A percentile compares a stretch with the other conserved stretches of the same genome.
phyloP scores from a whole-genome alignment of 495 filamentous ascomycete species.

The Xylaria castorea region DNA sequence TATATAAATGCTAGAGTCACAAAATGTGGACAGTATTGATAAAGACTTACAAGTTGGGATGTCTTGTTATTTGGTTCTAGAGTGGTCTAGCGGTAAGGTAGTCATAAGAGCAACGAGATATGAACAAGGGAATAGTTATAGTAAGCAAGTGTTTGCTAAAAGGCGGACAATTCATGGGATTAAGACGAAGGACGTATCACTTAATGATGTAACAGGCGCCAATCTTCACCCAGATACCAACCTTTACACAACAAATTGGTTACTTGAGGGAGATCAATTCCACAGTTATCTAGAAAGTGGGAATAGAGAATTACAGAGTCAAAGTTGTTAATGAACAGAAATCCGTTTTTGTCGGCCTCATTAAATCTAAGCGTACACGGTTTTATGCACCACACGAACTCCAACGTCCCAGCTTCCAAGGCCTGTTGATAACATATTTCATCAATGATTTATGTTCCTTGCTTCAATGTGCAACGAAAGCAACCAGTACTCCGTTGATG shows the following conservation, averaged over 20 bases:
- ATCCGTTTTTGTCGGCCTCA: background rate
- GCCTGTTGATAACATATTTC: background rate
- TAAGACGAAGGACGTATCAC: background rate
- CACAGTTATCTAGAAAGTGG: background rate
- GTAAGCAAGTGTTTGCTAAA: background rate
- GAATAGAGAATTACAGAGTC: background rate
- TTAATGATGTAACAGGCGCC: background rate
- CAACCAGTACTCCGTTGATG: background rate
- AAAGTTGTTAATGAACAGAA: background rate
- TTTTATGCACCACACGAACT: background rate
- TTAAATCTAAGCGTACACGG: background rate
- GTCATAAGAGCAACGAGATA: no score
- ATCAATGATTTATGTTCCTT: background rate
- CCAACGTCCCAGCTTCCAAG: no score
- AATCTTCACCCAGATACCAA: no score
- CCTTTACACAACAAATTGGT: background rate
- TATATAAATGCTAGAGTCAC: background rate
- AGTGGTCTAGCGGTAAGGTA: background rate
- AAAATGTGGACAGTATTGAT: background rate
- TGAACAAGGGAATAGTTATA: background rate
- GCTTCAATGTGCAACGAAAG: slow-evolving; percentile 1
- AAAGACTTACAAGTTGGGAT: background rate
- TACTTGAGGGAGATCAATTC: background rate
- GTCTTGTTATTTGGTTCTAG: background rate
- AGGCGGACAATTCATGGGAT: background rate